Evolutionary conservation across 805 yeast genomes (phyloP).

Genomic region (Yamadazyma nakazawae): DNA sequence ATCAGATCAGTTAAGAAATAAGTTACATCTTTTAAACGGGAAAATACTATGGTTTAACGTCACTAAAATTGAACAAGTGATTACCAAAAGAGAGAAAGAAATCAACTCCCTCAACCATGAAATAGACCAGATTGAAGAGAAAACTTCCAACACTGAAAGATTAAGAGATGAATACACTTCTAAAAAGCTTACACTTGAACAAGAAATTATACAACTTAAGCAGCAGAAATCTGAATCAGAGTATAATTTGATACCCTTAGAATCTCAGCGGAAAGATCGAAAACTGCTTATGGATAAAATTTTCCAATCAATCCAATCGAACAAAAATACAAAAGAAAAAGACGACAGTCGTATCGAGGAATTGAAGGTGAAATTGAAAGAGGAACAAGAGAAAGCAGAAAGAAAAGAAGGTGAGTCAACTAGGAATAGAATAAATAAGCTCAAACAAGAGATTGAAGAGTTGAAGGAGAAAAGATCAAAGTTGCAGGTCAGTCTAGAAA

Average conservation of each 20-base stretch:
- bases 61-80: conserved; percentile 20
- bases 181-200: conserved; percentile 10
- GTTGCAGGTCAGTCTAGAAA: neutral
- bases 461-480: conserved; percentile 1
- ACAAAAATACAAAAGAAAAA: conserved; percentile 1
- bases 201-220: neutral
- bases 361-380: conserved; percentile 17
- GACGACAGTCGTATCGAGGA: conserved; percentile 4
- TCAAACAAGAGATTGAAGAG: conserved; percentile 5
- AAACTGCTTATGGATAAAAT: neutral
- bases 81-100: conserved; percentile 10
- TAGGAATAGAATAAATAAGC: neutral
- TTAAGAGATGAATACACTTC: neutral
- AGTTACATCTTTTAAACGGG: conserved; percentile 34
- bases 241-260: conserved; percentile 7
- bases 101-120: conserved; percentile 14
- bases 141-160: conserved; percentile 11
- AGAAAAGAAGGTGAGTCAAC: neutral
- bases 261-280: neutral
- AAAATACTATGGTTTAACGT: conserved; percentile 44
- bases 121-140: neutral
- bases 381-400: conserved; percentile 16
- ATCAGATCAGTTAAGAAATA: conserved; percentile 31
- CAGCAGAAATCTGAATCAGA: neutral
- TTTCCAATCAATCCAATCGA: neutral